Percentiles rank a stretch among this genome's conserved stretches.
phyloP scores from a whole-genome alignment of 1,284 basidiomycete species.

The Psilocybe mexicana region DNA sequence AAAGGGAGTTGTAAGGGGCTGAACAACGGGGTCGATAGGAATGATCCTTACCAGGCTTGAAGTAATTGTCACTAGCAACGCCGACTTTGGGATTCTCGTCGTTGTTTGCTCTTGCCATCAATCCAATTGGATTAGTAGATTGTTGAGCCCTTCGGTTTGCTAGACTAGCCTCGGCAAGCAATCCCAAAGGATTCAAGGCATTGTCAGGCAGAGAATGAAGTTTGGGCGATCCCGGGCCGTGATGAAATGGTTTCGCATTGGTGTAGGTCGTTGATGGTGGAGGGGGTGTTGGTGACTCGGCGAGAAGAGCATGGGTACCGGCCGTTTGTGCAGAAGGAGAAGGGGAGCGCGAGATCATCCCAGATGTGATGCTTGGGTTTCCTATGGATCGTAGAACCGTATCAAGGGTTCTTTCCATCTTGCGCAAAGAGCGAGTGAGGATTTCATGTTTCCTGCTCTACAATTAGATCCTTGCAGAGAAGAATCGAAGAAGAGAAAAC shows the following conservation, averaged over 20 bases:
- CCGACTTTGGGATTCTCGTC: constrained; percentile 58
- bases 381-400: constrained; percentile 83
- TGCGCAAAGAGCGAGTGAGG: constrained; percentile 82
- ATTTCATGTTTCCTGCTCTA: constrained; percentile 78
- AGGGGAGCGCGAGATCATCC: constrained; percentile 80
- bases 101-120: constrained; percentile 39
- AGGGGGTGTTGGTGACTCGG: constrained; percentile 55
- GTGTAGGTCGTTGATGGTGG: constrained; percentile 10
- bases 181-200: constrained; percentile 84
- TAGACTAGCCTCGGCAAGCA: constrained; percentile 89
- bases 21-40: constrained; percentile 3
- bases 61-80: constrained; percentile 90
- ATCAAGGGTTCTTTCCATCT: constrained; percentile 92
- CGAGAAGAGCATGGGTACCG: constrained; percentile 61
- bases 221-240: constrained; percentile 61
- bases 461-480: constrained; percentile 4
- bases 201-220: constrained; percentile 91
- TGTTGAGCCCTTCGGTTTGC: constrained; percentile 72
- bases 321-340: constrained; percentile 61
- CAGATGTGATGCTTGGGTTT: constrained; percentile 75
- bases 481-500: constrained; percentile 24
- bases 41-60: constrained; percentile 80
- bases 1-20: constrained; percentile 13
- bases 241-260: constrained; percentile 21
- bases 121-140: constrained; percentile 36